Evolutionary conservation across 164 flowering plant genomes (phyloP).

Genomic region (Pachysandra terminalis): DNA sequence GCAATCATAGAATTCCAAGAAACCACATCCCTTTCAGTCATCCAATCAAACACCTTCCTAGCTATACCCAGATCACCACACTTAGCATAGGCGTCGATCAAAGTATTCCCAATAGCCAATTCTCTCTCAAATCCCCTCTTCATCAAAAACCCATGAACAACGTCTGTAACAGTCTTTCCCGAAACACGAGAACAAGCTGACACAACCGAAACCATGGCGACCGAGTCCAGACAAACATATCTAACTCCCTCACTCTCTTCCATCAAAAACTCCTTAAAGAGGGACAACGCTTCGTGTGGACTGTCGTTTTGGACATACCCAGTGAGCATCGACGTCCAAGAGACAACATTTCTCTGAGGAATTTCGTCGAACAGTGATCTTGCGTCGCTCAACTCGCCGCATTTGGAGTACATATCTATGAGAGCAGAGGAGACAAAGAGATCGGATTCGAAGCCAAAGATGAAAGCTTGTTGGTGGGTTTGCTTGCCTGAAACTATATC

Average conservation of each 20-base stretch:
- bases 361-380: conserved; percentile 63
- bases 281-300: conserved; percentile 41
- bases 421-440: conserved; percentile 77
- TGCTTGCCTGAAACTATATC: conserved; percentile 58
- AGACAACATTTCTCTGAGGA: conserved; percentile 58
- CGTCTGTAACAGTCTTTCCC: conserved; percentile 35
- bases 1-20: conserved; percentile 87
- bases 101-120: conserved; percentile 54
- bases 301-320: conserved; percentile 58
- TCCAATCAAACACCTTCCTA: conserved; percentile 60
- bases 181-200: conserved; percentile 64
- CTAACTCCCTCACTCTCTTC: conserved; percentile 36
- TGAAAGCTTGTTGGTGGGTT: conserved; percentile 69
- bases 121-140: conserved; percentile 53
- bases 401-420: conserved; percentile 78
- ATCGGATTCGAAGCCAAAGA: conserved; percentile 58
- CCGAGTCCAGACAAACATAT: conserved; percentile 39
- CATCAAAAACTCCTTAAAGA: conserved; percentile 58
- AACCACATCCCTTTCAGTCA: conserved; percentile 57
- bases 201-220: conserved; percentile 51
- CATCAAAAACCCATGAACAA: conserved; percentile 58
- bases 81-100: conserved; percentile 82
- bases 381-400: conserved; percentile 56
- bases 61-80: conserved; percentile 44
- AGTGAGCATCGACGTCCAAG: conserved; percentile 75